A percentile compares a stretch with the other conserved stretches of the same genome.
Conservation (phyloP, 139 green algal species). For the Picochlorum sp. region DNA sequence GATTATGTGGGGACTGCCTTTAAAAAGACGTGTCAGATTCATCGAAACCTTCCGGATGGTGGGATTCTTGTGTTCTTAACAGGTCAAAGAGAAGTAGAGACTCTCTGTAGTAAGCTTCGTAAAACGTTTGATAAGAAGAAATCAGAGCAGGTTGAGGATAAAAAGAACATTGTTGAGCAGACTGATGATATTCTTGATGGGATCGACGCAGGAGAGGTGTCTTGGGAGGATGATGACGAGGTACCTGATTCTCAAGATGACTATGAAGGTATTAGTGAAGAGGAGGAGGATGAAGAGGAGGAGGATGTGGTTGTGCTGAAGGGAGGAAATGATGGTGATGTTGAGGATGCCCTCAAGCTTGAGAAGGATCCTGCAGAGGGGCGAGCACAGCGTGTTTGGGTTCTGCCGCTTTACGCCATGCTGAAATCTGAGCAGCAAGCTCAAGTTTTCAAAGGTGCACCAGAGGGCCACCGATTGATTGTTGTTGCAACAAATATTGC, state of each 20-base stretch:
- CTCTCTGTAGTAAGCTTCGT: constrained; percentile 57
- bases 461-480: constrained; percentile 68
- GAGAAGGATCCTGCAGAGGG: neutral
- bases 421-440: constrained; percentile 59
- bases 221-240: constrained; percentile 6
- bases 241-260: constrained; percentile 22
- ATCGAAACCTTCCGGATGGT: constrained; percentile 75
- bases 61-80: constrained; percentile 94
- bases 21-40: constrained; percentile 73
- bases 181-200: constrained; percentile 17
- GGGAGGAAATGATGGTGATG: constrained; percentile 23
- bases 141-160: neutral
- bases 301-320: constrained; percentile 54
- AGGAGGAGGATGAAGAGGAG: constrained; percentile 41
- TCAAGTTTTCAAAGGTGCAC: constrained; percentile 64
- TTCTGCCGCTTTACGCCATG: constrained; percentile 95
- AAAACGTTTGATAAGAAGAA: constrained; percentile 26
- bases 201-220: constrained; percentile 7
- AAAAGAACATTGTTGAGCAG: neutral
- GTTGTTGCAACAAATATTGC: constrained; percentile 97
- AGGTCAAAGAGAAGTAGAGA: constrained; percentile 81
- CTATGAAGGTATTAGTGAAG: constrained; percentile 18
- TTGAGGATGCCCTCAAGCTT: neutral
- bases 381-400: constrained; percentile 44
- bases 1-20: constrained; percentile 76